phyloP scores from a whole-genome alignment of 805 yeast species.

The Kockiozyma suomiensis region DNA sequence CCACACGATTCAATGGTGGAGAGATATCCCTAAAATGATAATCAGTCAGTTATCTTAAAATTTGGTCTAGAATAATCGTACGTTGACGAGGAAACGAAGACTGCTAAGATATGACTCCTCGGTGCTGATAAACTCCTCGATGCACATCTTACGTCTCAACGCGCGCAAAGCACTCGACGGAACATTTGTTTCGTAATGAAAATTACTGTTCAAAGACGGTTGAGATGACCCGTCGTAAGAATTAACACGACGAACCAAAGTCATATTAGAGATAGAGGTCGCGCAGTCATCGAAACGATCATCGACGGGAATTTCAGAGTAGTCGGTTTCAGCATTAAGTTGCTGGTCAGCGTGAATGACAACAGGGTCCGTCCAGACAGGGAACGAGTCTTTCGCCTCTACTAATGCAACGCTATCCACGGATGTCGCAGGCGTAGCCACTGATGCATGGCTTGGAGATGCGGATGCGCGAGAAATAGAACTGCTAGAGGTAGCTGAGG shows the following conservation, averaged over 20 bases:
- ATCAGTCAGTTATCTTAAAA: no score
- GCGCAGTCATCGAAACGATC: constrained; percentile 1
- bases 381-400: no score
- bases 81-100: constrained; percentile 25
- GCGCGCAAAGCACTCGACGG: constrained; percentile 15
- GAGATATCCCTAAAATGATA: constrained; percentile 19
- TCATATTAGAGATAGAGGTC: constrained; percentile 13
- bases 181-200: not conserved
- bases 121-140: constrained; percentile 30
- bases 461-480: not conserved
- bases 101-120: constrained; percentile 29
- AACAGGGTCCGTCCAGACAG: not conserved
- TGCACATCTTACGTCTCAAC: constrained; percentile 23
- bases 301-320: not conserved
- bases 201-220: constrained; percentile 14
- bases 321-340: not conserved
- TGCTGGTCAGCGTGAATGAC: not conserved
- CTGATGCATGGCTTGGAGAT: not conserved
- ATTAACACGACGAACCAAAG: constrained; percentile 19
- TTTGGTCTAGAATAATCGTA: no score
- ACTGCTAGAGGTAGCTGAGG: constrained; percentile 1
- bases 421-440: constrained; percentile 2
- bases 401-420: not conserved
- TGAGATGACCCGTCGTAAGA: constrained; percentile 22
- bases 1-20: constrained; percentile 26